Base-by-base conservation (phyloP, 306 rosid species). In the Castanea crenata region DNA sequence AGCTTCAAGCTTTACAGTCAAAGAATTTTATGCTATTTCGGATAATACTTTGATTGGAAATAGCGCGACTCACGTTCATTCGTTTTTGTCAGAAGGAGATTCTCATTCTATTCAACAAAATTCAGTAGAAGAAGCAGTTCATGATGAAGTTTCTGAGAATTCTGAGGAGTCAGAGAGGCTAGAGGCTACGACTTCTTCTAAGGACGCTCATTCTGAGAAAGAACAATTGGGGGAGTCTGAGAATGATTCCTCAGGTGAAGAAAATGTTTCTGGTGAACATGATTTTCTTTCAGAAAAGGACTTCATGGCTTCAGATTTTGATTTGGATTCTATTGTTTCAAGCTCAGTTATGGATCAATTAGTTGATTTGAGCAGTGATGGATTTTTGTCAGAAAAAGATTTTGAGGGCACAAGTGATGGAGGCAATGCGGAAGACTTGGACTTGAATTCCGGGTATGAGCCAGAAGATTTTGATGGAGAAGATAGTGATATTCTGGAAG, bases 391-490 rank as follows among this genome's bases (percentile, higher is more conserved):
- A 2, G 90, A 87, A 27, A 79, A 75, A n/a, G 89, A 86, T 81
- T 88, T 83, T 75, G 89, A 80, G 82, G 71, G 73, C 32, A 49
- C 75, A 16, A 38, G 52, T 75, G 84, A 67, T 59, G 83, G 74
- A 31, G 77, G 56, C 63, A 75, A 38, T 75, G 75, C 5, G 49
- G 76, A 79, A 4, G 86, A 83, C 73, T 69, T 83, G 78, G 82
- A 83, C n/a, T 80, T 88, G 51, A 87, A 84, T 76, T 12, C 70
- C 11, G 90, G 89, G 20, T 85, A 87, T 56, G 92, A 92, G 20
- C 81, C 89, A 9, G 94, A 88, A 80, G 91, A 85, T 83, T 90
- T 79, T 32, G 90, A 79, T 3, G 89, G 81, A 29, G 91, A 90
- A 70, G 94, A 89, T 14, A 87, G 80, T 11, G 87, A 90, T 52